Evolutionary conservation across 2,329 filamentous ascomycete genomes (phyloP), one percentile per base, ranked within the genome.

Genomic region (Dothideomycetidae sp.): DNA sequence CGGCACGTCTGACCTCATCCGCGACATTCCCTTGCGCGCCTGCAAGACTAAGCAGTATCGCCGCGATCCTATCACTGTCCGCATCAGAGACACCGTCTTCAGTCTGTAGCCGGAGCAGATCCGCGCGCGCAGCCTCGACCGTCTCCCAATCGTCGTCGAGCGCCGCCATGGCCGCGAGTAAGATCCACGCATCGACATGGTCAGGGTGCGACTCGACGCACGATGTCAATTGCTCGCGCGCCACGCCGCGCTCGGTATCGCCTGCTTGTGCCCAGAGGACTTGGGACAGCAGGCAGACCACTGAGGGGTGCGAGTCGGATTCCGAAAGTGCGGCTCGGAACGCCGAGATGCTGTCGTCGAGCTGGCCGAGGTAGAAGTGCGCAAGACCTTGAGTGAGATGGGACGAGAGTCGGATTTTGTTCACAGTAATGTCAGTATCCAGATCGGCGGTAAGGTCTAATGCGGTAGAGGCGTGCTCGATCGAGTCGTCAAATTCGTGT

Each of bases 241-340:
- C 86, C 43, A 81, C 75, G 34, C 78, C 73, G 32, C 78, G 74
- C 39, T 86, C 81, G 1, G 76, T 68, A 5, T 78, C 73, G 0
- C 76, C 75, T 5, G 82, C 85, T 46, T 83, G 84, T 0, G 86
- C 86, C 88, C 90, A 98, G 0, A 96, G 68, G 0, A 96, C 81
- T 57, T 96, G 84, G 0, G 86, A 81, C 10, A 96, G 67, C 10
- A 94, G 67, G 51, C 86, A 94, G 0, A 85, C 77, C 1, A 88
- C 79, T 51, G 94, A 85, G 0, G 86, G 80, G 43, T 84, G 76
- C 26, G 72, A 71, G 18, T 72, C 63, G 1, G 81, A 84, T 53
- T 93, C 85, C 39, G 77, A 68, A 5, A 96, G 66, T 0, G 85
- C 85, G 2, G 74, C 67, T 45, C 83, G 75, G 57, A 98, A 93